Evolutionary conservation across 495 filamentous ascomycete genomes (phyloP), one percentile per base, ranked within the genome.

Genomic region (Aspergillus egyptiacus): DNA sequence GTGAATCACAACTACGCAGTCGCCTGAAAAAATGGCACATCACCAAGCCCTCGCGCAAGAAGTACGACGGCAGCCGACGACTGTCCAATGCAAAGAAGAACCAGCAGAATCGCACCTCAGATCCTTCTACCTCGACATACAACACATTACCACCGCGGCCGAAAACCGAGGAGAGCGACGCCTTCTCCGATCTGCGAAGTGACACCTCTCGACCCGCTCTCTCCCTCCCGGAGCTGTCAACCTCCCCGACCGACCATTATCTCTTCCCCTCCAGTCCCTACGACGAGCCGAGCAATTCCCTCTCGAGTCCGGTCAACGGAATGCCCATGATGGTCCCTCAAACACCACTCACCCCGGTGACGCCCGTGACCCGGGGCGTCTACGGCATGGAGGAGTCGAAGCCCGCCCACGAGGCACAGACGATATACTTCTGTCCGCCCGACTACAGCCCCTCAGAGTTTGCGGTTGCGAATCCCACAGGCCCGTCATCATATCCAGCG

Each of bases 1-100:
- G 52, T 25, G 52, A 55, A 24, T 34, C 46, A 0, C 52, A 55
- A 30, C 34, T 55, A 13, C 33, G 52, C 19, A 46, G 46, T 18
- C 46, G 46, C 6, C 33, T 55, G 32, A 55, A 55, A 24, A 55
- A 55, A 42, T 55, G 52, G 52, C 40, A 46, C n/a, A 48, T 55
- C 40, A 55, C 46, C 18, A 55, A 55, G 46, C 46, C 46, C 6
- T 50, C 46, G 7, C 52, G 52, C 32, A 50, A 50, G 37, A 50
- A 50, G 37, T 50, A 50, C 33, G 34, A 33, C 25, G 40, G 40
- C 25, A 32, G 24, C 35, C 19, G 25, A 20, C 19, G 43, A n/a
- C 32, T 46, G 13, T 46, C 43, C 1, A 32, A 22, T 32, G 13
- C 43, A 25, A 44, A 44, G 41, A 44, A 46, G 32, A 46, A 46